phyloP scores from a whole-genome alignment of 2,329 filamentous ascomycete genomes.

The Capronia americana region DNA sequence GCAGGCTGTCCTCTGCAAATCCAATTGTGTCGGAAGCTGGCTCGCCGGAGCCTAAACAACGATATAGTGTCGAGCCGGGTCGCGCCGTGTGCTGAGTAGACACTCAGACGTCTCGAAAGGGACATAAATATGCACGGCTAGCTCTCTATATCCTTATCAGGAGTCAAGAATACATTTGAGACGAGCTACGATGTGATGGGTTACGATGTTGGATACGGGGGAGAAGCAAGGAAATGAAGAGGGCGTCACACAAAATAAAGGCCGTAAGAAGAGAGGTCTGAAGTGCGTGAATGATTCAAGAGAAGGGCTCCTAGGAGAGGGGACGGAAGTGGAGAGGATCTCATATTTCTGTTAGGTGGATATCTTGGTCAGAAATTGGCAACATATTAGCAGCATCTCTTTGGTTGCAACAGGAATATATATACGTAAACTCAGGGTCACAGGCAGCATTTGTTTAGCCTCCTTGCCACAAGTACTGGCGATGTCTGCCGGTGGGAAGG shows the following conservation, averaged over 20 bases:
- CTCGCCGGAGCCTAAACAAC: not conserved
- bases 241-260: slow-evolving; percentile 4
- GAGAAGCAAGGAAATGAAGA: slow-evolving; percentile 13
- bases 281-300: not conserved
- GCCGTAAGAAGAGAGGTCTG: not conserved
- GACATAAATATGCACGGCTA: slow-evolving; percentile 4
- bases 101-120: not conserved
- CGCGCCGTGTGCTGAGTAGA: not conserved
- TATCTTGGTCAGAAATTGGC: slow-evolving; percentile 15
- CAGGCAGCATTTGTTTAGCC: not conserved
- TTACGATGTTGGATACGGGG: slow-evolving; percentile 33
- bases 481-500: not conserved
- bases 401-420: slow-evolving; percentile 10
- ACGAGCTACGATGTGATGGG: slow-evolving; percentile 35
- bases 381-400: slow-evolving; percentile 21
- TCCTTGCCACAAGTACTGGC: not conserved
- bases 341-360: slow-evolving; percentile 7
- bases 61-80: not conserved
- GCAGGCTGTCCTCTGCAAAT: not conserved
- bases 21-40: not conserved
- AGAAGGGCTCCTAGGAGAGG: not conserved
- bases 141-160: slow-evolving; percentile 7
- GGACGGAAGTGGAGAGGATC: not conserved
- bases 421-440: not conserved
- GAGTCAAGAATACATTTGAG: slow-evolving; percentile 19